Evolutionary conservation across 768 basidiomycete species (phyloP).

Genomic region (Suillus americanus): DNA sequence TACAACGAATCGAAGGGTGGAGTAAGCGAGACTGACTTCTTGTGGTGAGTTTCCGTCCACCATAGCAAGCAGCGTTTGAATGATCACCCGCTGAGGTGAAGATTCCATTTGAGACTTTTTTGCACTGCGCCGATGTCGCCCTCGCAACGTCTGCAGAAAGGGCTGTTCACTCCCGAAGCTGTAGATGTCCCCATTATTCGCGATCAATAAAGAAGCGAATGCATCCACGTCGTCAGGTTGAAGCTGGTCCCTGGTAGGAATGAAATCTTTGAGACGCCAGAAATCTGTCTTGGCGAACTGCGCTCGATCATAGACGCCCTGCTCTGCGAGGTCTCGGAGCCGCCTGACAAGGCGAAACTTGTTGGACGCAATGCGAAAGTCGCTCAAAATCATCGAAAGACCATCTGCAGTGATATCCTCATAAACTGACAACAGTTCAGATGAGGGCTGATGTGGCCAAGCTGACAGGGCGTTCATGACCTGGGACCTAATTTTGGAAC

Average conservation of each 20-base stretch:
- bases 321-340: constrained; percentile 49
- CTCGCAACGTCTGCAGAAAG: constrained; percentile 40
- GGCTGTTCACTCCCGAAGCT: constrained; percentile 57
- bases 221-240: constrained; percentile 69
- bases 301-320: constrained; percentile 36
- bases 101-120: constrained; percentile 16
- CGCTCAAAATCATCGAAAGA: constrained; percentile 55
- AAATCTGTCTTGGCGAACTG: constrained; percentile 64
- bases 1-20: constrained; percentile 60
- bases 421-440: constrained; percentile 43
- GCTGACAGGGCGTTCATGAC: constrained; percentile 61
- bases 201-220: constrained; percentile 64
- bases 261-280: constrained; percentile 82
- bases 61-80: constrained; percentile 55
- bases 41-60: constrained; percentile 50
- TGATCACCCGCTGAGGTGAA: constrained; percentile 48
- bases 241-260: constrained; percentile 55
- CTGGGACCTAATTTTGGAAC: constrained; percentile 38
- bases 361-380: constrained; percentile 62
- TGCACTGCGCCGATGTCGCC: constrained; percentile 29
- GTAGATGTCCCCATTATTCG: constrained; percentile 58
- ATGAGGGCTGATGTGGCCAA: constrained; percentile 70
- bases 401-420: constrained; percentile 46
- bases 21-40: constrained; percentile 58
- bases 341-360: constrained; percentile 77